Base-by-base conservation (phyloP, 306 rosid species). In the Lupinus albus region DNA sequence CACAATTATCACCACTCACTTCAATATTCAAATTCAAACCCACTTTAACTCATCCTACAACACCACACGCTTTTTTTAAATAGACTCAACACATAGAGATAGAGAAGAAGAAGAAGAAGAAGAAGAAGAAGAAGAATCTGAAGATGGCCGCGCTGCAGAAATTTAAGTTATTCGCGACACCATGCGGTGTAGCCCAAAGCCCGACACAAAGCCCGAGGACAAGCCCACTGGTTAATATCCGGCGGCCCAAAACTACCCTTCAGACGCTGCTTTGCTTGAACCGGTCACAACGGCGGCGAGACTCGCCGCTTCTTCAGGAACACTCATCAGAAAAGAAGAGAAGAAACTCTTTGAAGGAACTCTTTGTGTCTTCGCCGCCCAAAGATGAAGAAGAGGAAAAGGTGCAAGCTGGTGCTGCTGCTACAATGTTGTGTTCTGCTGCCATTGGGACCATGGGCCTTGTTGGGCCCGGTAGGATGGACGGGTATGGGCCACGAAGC, bases 191-290 rank as follows among this genome's bases (percentile, higher is more conserved):
- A 95, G 93, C 85, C 6, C 88, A 65, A 46, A 89, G 91, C 61
- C 89, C 95, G 0, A 87, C 96, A 0, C 67, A 84, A 16, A 92
- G 96, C 84, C 98, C 96, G 0, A 80, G 88, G 20, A 80, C 86
- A 6, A 89, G 95, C 65, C 96, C 98, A 0, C 44, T 93, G 11
- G 76, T 89, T 44, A 86, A 81, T 46, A 70, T 89, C 71, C 93
- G 83, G 6, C 92, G 89, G 72, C 88, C 93, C 74, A 86, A 88
- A 68, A 81, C 91, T 49, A 83, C 85, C 0, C 61, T 89, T 33
- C 82, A 87, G 0, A 82, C 76, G 79, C 80, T 92, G 11, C 93
- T 92, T 14, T 72, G 78, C 59, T 81, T 90, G 17, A 78, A 81
- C 36, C 82, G 91, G 2, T 64, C 85, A 3, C 41, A 77, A 7